A percentile compares a stretch with the other conserved stretches of the same genome.
Conservation (phyloP, 169 alveolate genomes). For the Plasmodium malariae region DNA sequence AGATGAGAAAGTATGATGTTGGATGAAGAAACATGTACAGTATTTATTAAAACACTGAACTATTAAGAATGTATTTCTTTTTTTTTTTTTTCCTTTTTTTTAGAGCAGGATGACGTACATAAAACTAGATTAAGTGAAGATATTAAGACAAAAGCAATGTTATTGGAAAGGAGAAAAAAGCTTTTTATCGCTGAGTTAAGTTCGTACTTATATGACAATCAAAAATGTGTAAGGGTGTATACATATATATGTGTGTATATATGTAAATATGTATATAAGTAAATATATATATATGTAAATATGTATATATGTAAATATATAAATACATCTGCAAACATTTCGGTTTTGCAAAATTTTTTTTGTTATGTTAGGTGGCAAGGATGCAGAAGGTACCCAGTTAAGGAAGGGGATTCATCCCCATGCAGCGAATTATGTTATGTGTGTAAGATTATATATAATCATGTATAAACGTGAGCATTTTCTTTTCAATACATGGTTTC, state of each 20-base stretch:
- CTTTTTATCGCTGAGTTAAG: constrained; percentile 27
- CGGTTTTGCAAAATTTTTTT: too few relatives aligned
- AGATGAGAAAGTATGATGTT: too few relatives aligned
- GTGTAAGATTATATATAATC: background rate
- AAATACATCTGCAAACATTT: background rate
- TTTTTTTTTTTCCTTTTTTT: background rate
- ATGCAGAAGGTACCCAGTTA: background rate
- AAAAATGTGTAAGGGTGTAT: too few relatives aligned
- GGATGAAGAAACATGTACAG: too few relatives aligned
- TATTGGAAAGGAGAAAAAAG: constrained; percentile 49
- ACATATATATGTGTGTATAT: background rate
- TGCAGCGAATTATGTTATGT: background rate
- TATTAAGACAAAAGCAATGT: constrained; percentile 32
- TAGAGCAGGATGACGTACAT: constrained; percentile 13
- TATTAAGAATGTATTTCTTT: background rate
- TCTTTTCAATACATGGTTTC: background rate
- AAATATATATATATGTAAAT: background rate
- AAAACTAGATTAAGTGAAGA: constrained; percentile 36
- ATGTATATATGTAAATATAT: background rate
- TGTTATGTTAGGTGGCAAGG: background rate
- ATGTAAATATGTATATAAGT: background rate
- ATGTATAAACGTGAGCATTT: background rate
- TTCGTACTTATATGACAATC: constrained; percentile 1
- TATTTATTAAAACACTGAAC: background rate
- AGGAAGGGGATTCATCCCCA: background rate